phyloP scores from a whole-genome alignment of 495 filamentous ascomycete species.

The Penicillium mononematosum region DNA sequence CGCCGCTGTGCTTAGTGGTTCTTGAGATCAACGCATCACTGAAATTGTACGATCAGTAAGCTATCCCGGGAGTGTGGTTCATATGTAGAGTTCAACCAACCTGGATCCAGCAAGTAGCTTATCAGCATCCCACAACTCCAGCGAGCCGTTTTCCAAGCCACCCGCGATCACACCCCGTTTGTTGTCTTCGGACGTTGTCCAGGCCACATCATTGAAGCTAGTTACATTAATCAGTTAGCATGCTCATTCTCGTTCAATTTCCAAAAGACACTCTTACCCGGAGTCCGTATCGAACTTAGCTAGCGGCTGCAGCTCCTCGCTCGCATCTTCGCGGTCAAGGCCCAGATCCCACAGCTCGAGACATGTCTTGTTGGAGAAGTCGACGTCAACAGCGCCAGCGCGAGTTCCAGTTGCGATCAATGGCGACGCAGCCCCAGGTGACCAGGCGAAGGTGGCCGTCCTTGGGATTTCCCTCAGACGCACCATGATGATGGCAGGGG shows the following conservation, averaged over 20 bases:
- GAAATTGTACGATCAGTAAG: slow-evolving; percentile 25
- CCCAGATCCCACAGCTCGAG: slow-evolving; percentile 94
- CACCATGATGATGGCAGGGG: slow-evolving; percentile 67
- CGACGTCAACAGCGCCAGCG: slow-evolving; percentile 90
- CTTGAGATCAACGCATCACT: slow-evolving; percentile 79
- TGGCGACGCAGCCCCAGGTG: slow-evolving; percentile 69
- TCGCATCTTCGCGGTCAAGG: slow-evolving; percentile 68
- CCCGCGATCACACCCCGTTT: slow-evolving; percentile 88
- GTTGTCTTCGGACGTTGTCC: slow-evolving; percentile 76
- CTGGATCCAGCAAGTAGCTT: slow-evolving; percentile 68
- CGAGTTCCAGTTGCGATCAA: slow-evolving; percentile 93
- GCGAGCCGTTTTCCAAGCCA: slow-evolving; percentile 91
- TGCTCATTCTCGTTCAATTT: not conserved
- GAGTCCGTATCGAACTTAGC: slow-evolving; percentile 85
- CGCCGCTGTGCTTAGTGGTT: slow-evolving; percentile 87
- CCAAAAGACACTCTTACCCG: slow-evolving; percentile 55
- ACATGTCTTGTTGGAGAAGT: slow-evolving; percentile 96
- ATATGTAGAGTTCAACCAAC: slow-evolving; percentile 34
- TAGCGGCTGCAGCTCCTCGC: slow-evolving; percentile 79
- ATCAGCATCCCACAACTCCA: slow-evolving; percentile 93
- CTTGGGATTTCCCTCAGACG: slow-evolving; percentile 90
- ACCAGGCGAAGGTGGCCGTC: slow-evolving; percentile 97
- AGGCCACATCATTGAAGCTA: slow-evolving; percentile 97
- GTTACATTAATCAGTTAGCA: slow-evolving; percentile 15
- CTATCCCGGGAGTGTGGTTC: slow-evolving; percentile 1